Percentiles rank a stretch among this genome's conserved stretches.
phyloP scores from a whole-genome alignment of 202 grass and related monocot genomes.

The Setaria italica region DNA sequence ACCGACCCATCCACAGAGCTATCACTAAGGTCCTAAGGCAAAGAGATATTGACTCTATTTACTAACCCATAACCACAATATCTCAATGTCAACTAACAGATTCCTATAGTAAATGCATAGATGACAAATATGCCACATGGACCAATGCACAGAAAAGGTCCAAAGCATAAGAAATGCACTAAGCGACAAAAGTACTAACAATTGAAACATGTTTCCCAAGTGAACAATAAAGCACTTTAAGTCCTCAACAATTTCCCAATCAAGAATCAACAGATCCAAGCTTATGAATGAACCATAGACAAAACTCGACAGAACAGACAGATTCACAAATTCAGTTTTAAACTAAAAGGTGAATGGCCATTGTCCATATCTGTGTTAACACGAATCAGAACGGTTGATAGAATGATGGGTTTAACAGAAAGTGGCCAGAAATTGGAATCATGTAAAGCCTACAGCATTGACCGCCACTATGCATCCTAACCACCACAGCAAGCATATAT shows the following conservation, averaged over 20 bases:
- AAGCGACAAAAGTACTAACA: constrained; percentile 34
- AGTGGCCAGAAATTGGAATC: background rate
- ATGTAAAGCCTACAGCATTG: background rate
- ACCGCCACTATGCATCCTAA: background rate
- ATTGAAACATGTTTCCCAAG: background rate
- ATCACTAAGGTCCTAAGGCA: background rate
- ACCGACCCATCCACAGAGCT: background rate
- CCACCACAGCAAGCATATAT: background rate
- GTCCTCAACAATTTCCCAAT: constrained; percentile 23
- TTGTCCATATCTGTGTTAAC: constrained; percentile 24
- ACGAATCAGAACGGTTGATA: background rate
- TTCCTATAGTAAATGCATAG: background rate
- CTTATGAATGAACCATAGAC: constrained; percentile 11
- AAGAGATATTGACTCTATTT: background rate
- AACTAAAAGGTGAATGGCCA: constrained; percentile 27
- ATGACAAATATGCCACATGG: constrained; percentile 17
- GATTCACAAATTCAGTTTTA: background rate
- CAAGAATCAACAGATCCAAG: constrained; percentile 23
- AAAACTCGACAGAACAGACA: constrained; percentile 18
- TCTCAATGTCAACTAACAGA: background rate
- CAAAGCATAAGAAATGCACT: background rate
- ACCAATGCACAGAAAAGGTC: constrained; percentile 5
- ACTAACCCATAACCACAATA: background rate
- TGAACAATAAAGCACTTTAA: constrained; percentile 6
- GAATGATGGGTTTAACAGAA: background rate